Conservation (phyloP, 805 yeast genomes). For the Clavispora carvajalis region DNA sequence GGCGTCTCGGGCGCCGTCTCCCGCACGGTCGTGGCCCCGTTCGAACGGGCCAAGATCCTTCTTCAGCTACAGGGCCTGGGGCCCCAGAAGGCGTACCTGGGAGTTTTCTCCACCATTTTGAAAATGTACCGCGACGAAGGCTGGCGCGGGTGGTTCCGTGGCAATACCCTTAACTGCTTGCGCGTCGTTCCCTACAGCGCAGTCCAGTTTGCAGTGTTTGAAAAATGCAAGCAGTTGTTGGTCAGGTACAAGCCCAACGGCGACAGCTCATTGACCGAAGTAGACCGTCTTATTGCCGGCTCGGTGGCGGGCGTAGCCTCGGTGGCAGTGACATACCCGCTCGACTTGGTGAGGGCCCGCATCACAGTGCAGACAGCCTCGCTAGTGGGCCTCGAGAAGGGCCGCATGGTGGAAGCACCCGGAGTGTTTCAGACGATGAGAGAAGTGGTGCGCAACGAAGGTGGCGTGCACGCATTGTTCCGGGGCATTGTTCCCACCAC, state of each 20-base stretch:
- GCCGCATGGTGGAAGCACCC: slow-evolving; percentile 54
- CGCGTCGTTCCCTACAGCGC: slow-evolving; percentile 93
- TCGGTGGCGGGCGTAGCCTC: slow-evolving; percentile 75
- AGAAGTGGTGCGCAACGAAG: slow-evolving; percentile 68
- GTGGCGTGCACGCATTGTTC: slow-evolving; percentile 73
- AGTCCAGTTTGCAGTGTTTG: slow-evolving; percentile 85
- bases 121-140: slow-evolving; percentile 90
- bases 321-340: slow-evolving; percentile 82
- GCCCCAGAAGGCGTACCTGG: slow-evolving; percentile 48
- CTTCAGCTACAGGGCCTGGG: slow-evolving; percentile 79
- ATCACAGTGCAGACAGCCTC: slow-evolving; percentile 83
- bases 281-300: slow-evolving; percentile 69
- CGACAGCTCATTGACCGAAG: slow-evolving; percentile 36
- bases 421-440: slow-evolving; percentile 58
- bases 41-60: slow-evolving; percentile 88
- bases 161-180: slow-evolving; percentile 85
- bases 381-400: slow-evolving; percentile 42
- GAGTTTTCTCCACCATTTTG: slow-evolving; percentile 67
- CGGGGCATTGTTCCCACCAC: slow-evolving; percentile 89
- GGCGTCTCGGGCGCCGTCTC: slow-evolving; percentile 78
- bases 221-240: slow-evolving; percentile 46
- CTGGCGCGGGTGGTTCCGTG: slow-evolving; percentile 82
- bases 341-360: slow-evolving; percentile 87
- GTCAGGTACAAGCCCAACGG: slow-evolving; percentile 20
- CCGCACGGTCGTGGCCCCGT: slow-evolving; percentile 89